These are phyloP conservation scores for Aspergillus amoenus DNA, from an alignment of 2,329 filamentous ascomycete species.

Conservation along the genomic window DNA sequence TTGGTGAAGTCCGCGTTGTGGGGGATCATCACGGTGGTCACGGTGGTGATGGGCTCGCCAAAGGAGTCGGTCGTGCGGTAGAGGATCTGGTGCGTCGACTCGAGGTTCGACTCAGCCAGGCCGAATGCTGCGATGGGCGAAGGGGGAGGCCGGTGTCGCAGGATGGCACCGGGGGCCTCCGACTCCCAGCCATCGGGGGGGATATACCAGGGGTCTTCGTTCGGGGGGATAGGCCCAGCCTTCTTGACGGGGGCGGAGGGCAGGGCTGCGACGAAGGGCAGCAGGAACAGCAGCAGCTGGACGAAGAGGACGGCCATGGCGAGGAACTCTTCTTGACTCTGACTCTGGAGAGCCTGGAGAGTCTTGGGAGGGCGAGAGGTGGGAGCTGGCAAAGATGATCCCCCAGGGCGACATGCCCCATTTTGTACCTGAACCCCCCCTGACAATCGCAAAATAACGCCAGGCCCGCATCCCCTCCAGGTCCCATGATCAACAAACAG, in stretches of 20 bases:
- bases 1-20: conserved; percentile 29
- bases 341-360: too few relatives aligned
- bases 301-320: conserved; percentile 3
- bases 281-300: conserved; percentile 6
- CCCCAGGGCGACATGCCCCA: not conserved
- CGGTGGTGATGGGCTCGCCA: conserved; percentile 37
- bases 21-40: conserved; percentile 43
- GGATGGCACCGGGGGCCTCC: conserved; percentile 25
- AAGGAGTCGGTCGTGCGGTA: conserved; percentile 42
- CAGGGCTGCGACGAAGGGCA: conserved; percentile 2
- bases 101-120: conserved; percentile 22
- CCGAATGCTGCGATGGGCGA: conserved; percentile 24
- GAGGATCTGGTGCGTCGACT: conserved; percentile 36
- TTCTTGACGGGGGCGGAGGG: not conserved
- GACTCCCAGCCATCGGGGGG: conserved; percentile 29
- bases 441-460: too few relatives aligned
- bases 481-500: too few relatives aligned
- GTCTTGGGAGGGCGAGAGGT: too few relatives aligned
- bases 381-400: too few relatives aligned
- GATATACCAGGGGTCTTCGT: conserved; percentile 30
- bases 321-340: too few relatives aligned
- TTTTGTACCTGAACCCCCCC: not conserved
- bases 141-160: conserved; percentile 25
- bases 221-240: conserved; percentile 16
- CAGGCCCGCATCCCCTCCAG: too few relatives aligned